Evolutionary conservation across 345 rosid genomes (phyloP).

Genomic region (Bretschneidera sinensis): DNA sequence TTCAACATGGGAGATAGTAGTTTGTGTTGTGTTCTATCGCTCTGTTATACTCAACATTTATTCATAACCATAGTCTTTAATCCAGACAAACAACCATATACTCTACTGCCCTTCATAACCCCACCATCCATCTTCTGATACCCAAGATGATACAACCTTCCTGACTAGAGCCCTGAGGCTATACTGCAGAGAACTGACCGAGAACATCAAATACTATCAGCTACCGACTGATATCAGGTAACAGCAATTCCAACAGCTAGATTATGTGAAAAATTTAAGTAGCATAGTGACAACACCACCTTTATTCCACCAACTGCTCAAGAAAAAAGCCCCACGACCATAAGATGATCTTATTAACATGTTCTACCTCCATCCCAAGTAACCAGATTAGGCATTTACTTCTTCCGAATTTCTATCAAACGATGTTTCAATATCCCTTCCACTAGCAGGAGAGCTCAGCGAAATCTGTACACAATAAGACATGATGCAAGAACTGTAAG

Average conservation of each 20-base stretch:
- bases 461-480: constrained; percentile 25
- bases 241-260: constrained; percentile 22
- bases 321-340: constrained; percentile 27
- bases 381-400: constrained; percentile 37
- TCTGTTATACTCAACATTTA: no score
- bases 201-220: constrained; percentile 9
- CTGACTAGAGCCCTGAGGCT: constrained; percentile 19
- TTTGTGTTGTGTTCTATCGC: no score
- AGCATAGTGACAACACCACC: constrained; percentile 23
- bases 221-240: constrained; percentile 10
- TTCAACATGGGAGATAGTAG: no score
- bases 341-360: constrained; percentile 29
- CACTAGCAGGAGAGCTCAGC: constrained; percentile 16
- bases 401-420: constrained; percentile 30
- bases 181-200: constrained; percentile 17
- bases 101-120: not conserved
- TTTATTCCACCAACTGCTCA: constrained; percentile 31
- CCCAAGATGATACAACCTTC: constrained; percentile 14
- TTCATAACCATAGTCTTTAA: no score
- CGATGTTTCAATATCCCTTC: constrained; percentile 27
- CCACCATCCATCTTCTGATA: constrained; percentile 16
- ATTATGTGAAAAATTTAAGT: constrained; percentile 17
- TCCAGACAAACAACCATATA: constrained; percentile 4
- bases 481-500: not conserved
- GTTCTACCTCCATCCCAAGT: constrained; percentile 38